These are phyloP conservation scores for Ceratorhiza oryzae-sativae DNA, from an alignment of 1,284 basidiomycete species.

Conservation along the genomic window DNA sequence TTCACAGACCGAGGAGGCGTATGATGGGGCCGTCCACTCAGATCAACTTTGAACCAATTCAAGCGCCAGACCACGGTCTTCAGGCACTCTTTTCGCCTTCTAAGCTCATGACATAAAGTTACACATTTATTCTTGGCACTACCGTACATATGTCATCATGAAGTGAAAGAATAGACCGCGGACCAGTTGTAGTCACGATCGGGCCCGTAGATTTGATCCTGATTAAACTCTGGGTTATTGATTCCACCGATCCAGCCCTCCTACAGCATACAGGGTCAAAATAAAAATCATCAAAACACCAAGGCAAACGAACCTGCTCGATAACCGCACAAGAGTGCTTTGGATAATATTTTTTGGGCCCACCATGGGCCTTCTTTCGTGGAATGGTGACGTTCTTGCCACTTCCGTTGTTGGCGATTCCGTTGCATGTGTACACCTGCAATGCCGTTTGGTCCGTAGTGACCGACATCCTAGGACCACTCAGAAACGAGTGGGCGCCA, in stretches of 20 bases:
- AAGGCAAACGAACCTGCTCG: slow-evolving; percentile 51
- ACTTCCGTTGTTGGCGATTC: slow-evolving; percentile 47
- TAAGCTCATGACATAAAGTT: too few species aligned
- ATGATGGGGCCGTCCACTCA: slow-evolving; percentile 6
- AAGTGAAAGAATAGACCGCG: slow-evolving; percentile 40
- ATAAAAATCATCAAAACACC: neutral
- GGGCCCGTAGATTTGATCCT: slow-evolving; percentile 44
- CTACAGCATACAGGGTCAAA: slow-evolving; percentile 10
- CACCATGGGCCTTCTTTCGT: slow-evolving; percentile 58
- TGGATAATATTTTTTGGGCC: slow-evolving; percentile 52
- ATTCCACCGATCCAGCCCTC: slow-evolving; percentile 47
- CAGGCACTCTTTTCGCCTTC: neutral
- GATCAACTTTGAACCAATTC: slow-evolving; percentile 25
- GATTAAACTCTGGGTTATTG: slow-evolving; percentile 43
- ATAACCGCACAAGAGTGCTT: slow-evolving; percentile 59
- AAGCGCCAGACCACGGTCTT: slow-evolving; percentile 15
- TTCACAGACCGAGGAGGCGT: slow-evolving; percentile 4
- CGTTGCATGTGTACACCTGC: slow-evolving; percentile 59
- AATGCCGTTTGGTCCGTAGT: slow-evolving; percentile 59
- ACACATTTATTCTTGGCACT: neutral
- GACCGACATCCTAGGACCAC: slow-evolving; percentile 17
- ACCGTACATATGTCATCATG: neutral
- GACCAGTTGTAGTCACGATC: slow-evolving; percentile 42
- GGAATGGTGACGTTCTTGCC: slow-evolving; percentile 45
- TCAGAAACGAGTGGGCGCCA: neutral